These are phyloP conservation scores for Glarea lozoyensis DNA, from an alignment of 495 filamentous ascomycete species.

Conservation along the genomic window DNA sequence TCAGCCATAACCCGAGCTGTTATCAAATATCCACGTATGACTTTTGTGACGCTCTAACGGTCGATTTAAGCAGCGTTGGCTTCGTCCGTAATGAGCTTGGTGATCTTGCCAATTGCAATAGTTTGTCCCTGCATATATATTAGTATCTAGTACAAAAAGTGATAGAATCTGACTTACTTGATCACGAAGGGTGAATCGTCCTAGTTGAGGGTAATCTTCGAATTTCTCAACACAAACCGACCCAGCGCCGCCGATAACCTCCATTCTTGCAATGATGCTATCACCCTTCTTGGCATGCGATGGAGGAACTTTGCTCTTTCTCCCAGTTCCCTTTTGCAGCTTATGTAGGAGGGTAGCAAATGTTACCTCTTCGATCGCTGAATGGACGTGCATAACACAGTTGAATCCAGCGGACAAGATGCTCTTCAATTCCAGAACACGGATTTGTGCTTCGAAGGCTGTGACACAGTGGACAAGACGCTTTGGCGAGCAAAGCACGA, in stretches of 20 bases:
- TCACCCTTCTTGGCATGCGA: conserved; percentile 87
- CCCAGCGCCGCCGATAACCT: conserved; percentile 76
- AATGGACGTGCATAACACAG: conserved; percentile 82
- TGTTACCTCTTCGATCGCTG: conserved; percentile 92
- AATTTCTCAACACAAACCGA: conserved; percentile 88
- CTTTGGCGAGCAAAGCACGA: conserved; percentile 89
- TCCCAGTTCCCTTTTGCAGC: conserved; percentile 88
- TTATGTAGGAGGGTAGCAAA: conserved; percentile 83
- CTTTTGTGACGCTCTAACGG: too few species aligned
- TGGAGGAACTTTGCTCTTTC: conserved; percentile 87
- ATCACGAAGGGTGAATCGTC: conserved; percentile 89
- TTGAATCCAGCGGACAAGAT: conserved; percentile 89
- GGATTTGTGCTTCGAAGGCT: conserved; percentile 92
- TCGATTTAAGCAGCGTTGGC: conserved; percentile 8
- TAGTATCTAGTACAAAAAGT: conserved; percentile 4
- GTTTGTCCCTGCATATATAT: conserved; percentile 65
- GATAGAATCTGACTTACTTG: conserved; percentile 47
- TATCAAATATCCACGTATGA: too few species aligned
- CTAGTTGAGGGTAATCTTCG: conserved; percentile 88
- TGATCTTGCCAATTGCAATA: conserved; percentile 94
- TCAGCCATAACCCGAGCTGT: too few species aligned
- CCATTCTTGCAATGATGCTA: conserved; percentile 85
- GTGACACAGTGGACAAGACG: conserved; percentile 84
- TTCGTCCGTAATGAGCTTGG: conserved; percentile 48
- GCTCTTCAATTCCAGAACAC: conserved; percentile 87